Conservation (phyloP, 176 grass and related monocot species). For the Zoysia pacifica region DNA sequence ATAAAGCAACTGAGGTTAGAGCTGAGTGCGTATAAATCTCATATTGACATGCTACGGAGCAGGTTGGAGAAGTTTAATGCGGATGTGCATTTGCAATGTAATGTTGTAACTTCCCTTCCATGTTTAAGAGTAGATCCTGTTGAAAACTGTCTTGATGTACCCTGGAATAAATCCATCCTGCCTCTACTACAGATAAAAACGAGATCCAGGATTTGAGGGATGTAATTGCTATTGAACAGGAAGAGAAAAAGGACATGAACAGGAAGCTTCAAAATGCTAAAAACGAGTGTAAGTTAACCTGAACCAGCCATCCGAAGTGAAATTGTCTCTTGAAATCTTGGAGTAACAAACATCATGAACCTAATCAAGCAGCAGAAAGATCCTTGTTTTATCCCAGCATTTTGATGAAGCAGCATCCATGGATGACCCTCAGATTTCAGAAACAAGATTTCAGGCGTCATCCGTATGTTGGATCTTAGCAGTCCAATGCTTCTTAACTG, state of each 20-base stretch:
- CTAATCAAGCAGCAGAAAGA: not conserved
- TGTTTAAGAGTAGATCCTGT: conserved; percentile 11
- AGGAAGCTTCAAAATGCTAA: conserved; percentile 69
- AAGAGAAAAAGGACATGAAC: conserved; percentile 72
- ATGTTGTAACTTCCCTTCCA: conserved; percentile 18
- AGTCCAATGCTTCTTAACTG: not conserved
- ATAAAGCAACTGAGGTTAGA: conserved; percentile 64
- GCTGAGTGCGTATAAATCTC: conserved; percentile 57
- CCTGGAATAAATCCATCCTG: not conserved
- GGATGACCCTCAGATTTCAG: not conserved
- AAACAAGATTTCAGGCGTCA: not conserved
- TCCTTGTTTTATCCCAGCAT: not conserved
- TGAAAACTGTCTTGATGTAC: not conserved
- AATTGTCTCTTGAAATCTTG: not conserved
- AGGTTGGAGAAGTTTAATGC: conserved; percentile 61
- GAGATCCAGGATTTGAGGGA: conserved; percentile 74
- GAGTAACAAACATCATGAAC: not conserved
- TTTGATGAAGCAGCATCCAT: not conserved
- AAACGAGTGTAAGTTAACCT: conserved; percentile 65
- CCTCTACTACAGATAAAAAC: conserved; percentile 57
- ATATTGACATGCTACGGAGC: conserved; percentile 57
- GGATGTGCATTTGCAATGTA: conserved; percentile 70
- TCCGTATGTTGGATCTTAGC: not conserved
- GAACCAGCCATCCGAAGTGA: not conserved
- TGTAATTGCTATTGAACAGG: conserved; percentile 72